Evolutionary conservation across 1,284 basidiomycete species (phyloP).

Genomic region (Tremellales sp.): DNA sequence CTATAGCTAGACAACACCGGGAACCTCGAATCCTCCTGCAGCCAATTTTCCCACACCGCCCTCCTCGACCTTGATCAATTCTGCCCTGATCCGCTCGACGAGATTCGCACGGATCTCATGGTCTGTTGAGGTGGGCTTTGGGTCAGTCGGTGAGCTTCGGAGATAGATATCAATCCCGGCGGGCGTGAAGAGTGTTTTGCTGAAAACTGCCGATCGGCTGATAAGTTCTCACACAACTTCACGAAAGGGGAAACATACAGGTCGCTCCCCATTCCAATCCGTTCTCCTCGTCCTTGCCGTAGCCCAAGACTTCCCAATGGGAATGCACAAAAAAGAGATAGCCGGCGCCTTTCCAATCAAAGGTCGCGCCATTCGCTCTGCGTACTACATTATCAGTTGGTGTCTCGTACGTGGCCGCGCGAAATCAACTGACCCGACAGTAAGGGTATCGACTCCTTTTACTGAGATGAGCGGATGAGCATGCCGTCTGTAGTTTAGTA

Average conservation of each 20-base stretch:
- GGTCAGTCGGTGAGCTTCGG: conserved; percentile 20
- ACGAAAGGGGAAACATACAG: conserved; percentile 33
- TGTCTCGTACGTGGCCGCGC: conserved; percentile 1
- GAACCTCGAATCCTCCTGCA: conserved; percentile 29
- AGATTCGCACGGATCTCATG: conserved; percentile 10
- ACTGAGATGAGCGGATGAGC: conserved; percentile 19
- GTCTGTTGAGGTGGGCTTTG: conserved; percentile 3
- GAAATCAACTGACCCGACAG: conserved; percentile 17
- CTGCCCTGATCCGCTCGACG: conserved; percentile 19
- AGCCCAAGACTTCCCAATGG: conserved; percentile 55
- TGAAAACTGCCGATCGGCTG: conserved; percentile 45
- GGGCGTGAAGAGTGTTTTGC: conserved; percentile 56
- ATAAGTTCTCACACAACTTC: not conserved
- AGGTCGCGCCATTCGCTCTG: conserved; percentile 45
- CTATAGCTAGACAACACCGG: conserved; percentile 28
- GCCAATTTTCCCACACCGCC: conserved; percentile 22
- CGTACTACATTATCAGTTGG: not conserved
- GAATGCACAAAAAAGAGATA: conserved; percentile 51
- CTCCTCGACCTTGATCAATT: conserved; percentile 13
- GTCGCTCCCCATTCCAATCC: conserved; percentile 53
- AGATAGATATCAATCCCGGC: conserved; percentile 55
- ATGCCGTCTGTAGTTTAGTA: too few relatives aligned
- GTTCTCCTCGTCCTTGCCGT: conserved; percentile 40
- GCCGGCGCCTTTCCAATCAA: conserved; percentile 54
- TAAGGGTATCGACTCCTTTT: conserved; percentile 47